Evolutionary conservation across 768 basidiomycete species (phyloP), one percentile per base, ranked within the genome.

Genomic region (Lactarius tabidus): DNA sequence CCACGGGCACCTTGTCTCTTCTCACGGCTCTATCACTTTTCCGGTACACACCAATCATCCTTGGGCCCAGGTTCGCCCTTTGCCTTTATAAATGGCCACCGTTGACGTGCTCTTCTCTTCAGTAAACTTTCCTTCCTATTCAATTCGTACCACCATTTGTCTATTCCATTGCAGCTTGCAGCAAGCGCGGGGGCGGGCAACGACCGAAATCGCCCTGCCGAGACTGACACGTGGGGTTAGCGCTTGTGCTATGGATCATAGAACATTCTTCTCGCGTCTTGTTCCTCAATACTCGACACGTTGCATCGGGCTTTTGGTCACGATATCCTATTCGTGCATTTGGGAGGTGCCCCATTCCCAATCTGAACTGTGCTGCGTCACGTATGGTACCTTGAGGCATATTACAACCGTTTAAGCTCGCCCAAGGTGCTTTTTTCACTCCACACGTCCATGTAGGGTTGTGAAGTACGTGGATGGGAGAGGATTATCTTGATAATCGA

Each of bases 401-500:
- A 55, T 53, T 14, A 12, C 63, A 54, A 45, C 63, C 63, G 2
- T 60, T 65, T 48, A 29, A 39, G 54, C 45, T 51, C 60, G 23
- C 43, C 38, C 54, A 17, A 20, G 31, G 41, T 29, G 15, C 35
- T 61, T 57, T 39, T 17, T 41, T 29, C 60, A n/a, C 29, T 39
- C 14, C 7, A 17, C 43, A 7, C 18, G 15, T 55, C 64, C 41
- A 35, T 12, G 39, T 57, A 56, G 54, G 41, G 6, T 33, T 18
- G 18, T 38, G 63, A 54, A 59, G 58, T 58, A 31, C 5, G 28
- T 48, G 35, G 52, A 17, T 57, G 29, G 41, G 26, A 15, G 48
- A 36, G 64, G 64, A 41, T 65, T 41, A 62, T 65, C 60, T 65
- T 52, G 64, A 65, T 65, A 57, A 62, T 65, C 64, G 64, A 65